phyloP scores from a whole-genome alignment of 208 protist genomes.

The Trypanosomatidae sp. region DNA sequence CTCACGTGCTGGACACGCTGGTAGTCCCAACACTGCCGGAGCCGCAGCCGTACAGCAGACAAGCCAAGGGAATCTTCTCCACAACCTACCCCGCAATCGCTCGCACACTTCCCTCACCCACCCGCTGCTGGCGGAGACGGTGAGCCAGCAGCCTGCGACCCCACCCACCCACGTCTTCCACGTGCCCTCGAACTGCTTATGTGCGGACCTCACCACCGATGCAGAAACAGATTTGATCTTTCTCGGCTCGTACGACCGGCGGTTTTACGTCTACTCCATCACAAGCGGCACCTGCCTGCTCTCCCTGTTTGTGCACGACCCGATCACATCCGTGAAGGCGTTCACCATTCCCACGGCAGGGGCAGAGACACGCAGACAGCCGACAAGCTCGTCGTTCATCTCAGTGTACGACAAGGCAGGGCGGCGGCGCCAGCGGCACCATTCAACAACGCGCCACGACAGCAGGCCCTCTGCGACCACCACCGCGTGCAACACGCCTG shows the following conservation, averaged over 20 bases:
- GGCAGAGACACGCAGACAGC: not conserved
- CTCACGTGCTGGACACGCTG: no score
- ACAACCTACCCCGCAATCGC: no score
- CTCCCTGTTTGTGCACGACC: constrained; percentile 73
- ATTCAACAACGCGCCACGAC: no score
- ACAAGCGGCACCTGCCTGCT: constrained; percentile 51
- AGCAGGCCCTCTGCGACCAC: no score
- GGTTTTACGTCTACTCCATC: constrained; percentile 81
- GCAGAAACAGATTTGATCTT: constrained; percentile 48
- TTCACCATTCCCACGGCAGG: constrained; percentile 45
- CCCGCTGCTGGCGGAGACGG: not conserved
- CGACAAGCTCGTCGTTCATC: constrained; percentile 17
- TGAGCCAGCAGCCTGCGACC: not conserved
- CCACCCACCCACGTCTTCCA: constrained; percentile 44
- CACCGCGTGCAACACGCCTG: no score
- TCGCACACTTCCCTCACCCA: no score
- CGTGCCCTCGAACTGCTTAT: constrained; percentile 80
- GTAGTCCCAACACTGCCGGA: no score
- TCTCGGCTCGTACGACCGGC: constrained; percentile 75
- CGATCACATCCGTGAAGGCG: constrained; percentile 68
- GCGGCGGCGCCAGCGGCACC: not conserved
- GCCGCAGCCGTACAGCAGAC: no score
- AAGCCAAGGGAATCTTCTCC: no score
- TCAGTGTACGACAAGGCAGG: constrained; percentile 9
- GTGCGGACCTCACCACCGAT: constrained; percentile 53